phyloP scores from a whole-genome alignment of 345 rosid species.

The Euphorbia tirucalli region DNA sequence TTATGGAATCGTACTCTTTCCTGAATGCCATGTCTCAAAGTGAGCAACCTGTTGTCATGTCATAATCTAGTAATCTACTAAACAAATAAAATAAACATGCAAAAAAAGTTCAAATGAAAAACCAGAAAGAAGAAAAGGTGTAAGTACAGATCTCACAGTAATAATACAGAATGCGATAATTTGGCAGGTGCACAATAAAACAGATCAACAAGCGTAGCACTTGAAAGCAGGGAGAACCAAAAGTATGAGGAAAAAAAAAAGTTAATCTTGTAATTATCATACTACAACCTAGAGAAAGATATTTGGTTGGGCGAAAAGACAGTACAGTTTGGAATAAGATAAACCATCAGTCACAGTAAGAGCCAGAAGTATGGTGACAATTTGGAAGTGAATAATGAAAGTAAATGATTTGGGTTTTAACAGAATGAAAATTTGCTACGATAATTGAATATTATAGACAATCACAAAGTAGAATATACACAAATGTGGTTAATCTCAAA shows the following conservation, averaged over 20 bases:
- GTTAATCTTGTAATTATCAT: not conserved
- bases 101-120: not conserved
- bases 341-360: not conserved
- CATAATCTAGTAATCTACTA: not conserved
- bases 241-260: not conserved
- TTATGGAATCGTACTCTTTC: conserved; percentile 72
- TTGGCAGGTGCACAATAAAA: not conserved
- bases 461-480: not conserved
- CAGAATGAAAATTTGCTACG: not conserved
- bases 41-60: not conserved
- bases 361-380: not conserved
- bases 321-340: too few species aligned
- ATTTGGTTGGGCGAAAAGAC: not conserved
- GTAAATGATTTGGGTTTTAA: not conserved
- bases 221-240: not conserved
- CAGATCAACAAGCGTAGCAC: not conserved
- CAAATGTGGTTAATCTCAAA: not conserved
- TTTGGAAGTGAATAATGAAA: not conserved
- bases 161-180: not conserved
- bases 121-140: not conserved
- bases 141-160: not conserved
- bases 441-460: not conserved
- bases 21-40: conserved; percentile 32
- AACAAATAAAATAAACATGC: not conserved
- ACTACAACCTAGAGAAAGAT: not conserved